Conservation (phyloP, 345 rosid genomes). For the Alliaria petiolata region DNA sequence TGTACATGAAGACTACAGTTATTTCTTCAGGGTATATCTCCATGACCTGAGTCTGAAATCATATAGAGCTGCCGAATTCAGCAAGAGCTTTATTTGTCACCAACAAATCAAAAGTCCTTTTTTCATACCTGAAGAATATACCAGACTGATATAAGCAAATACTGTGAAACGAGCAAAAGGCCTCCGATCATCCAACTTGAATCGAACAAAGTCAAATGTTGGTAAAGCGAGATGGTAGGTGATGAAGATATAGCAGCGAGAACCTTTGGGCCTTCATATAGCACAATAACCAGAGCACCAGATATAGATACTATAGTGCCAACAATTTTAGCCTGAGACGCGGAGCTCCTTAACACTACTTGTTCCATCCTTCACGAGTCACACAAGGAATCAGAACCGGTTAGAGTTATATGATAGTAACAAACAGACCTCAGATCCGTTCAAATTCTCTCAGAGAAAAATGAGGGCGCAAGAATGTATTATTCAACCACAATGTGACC, state of each 20-base stretch:
- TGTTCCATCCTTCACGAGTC: not conserved
- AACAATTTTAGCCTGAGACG: constrained; percentile 1
- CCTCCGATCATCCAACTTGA: constrained; percentile 7
- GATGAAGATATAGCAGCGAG: not conserved
- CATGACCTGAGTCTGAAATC: constrained; percentile 40
- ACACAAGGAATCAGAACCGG: not conserved
- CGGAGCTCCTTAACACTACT: not conserved
- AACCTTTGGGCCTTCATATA: not conserved
- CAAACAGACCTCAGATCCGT: not conserved
- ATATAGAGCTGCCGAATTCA: not conserved
- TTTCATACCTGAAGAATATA: constrained; percentile 1
- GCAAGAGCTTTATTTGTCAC: not conserved
- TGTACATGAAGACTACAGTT: constrained; percentile 26
- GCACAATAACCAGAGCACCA: constrained; percentile 6
- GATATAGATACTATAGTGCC: constrained; percentile 1
- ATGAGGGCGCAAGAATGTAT: too few relatives aligned
- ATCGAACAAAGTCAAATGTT: not conserved
- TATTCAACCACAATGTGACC: too few relatives aligned
- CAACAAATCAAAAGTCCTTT: not conserved
- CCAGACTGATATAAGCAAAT: not conserved
- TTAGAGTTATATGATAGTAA: not conserved
- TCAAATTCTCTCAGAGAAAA: too few relatives aligned
- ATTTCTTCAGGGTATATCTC: constrained; percentile 39
- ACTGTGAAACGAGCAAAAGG: not conserved
- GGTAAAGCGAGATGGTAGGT: not conserved